phyloP scores from a whole-genome alignment of 331 rosid genomes.

The Stylosanthes scabra region DNA sequence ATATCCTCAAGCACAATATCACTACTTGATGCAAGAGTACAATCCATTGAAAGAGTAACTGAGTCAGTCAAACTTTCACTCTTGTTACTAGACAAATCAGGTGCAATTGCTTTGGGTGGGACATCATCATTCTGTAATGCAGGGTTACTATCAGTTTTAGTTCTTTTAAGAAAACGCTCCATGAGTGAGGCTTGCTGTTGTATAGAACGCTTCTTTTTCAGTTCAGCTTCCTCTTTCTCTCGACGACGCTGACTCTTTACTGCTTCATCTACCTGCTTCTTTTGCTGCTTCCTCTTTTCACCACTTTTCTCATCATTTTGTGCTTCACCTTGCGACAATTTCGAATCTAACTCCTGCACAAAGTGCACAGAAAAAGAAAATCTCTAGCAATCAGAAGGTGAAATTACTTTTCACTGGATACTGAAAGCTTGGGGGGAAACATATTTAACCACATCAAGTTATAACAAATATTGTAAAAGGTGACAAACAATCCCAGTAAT shows the following conservation, averaged over 20 bases:
- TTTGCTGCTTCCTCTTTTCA: conserved; percentile 64
- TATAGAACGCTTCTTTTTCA: conserved; percentile 64
- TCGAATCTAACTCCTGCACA: conserved; percentile 66
- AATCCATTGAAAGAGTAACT: conserved; percentile 80
- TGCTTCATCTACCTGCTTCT: conserved; percentile 78
- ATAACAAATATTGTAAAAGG: conserved; percentile 14
- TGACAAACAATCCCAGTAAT: conserved; percentile 1
- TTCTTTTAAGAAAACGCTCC: conserved; percentile 87
- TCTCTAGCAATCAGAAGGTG: conserved; percentile 19
- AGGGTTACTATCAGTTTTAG: conserved; percentile 48
- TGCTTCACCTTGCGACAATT: conserved; percentile 54
- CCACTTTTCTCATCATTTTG: conserved; percentile 59
- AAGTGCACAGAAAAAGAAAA: conserved; percentile 20
- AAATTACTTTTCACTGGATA: neutral
- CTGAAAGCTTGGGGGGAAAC: neutral
- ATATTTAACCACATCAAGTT: neutral
- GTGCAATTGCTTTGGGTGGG: conserved; percentile 42
- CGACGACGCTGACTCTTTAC: conserved; percentile 77
- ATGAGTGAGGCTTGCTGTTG: conserved; percentile 86
- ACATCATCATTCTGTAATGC: conserved; percentile 47
- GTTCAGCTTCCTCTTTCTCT: conserved; percentile 81
- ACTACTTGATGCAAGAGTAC: conserved; percentile 55
- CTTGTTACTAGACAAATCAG: conserved; percentile 43
- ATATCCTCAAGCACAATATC: conserved; percentile 54
- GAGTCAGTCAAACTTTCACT: conserved; percentile 52